These are phyloP conservation scores for Tetrapyrgos nigripes DNA, from an alignment of 1,284 basidiomycete species.

Conservation along the genomic window DNA sequence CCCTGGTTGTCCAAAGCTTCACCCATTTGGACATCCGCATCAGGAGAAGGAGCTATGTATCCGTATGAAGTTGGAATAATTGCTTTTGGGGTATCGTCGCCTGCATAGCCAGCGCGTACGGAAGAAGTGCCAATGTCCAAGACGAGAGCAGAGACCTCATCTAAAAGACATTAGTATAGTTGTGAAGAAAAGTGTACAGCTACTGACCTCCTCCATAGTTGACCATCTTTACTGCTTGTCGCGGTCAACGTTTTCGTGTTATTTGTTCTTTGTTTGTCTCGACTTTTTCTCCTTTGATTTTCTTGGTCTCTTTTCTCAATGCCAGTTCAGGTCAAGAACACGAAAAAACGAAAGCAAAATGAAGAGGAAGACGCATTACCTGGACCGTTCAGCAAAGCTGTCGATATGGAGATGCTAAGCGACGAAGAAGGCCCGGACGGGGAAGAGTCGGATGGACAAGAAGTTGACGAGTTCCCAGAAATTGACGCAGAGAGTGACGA, in stretches of 20 bases:
- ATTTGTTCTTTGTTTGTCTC: constrained; percentile 24
- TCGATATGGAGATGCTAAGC: constrained; percentile 70
- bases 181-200: not conserved
- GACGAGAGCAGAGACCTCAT: constrained; percentile 95
- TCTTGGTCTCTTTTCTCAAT: constrained; percentile 30
- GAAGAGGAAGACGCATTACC: constrained; percentile 40
- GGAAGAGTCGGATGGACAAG: constrained; percentile 58
- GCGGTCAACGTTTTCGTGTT: constrained; percentile 5
- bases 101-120: constrained; percentile 94
- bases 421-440: constrained; percentile 68
- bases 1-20: constrained; percentile 49
- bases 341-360: constrained; percentile 64
- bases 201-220: constrained; percentile 74
- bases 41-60: constrained; percentile 56
- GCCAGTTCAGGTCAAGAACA: constrained; percentile 40
- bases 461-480: constrained; percentile 36
- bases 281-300: constrained; percentile 21
- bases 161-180: constrained; percentile 43
- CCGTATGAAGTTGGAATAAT: constrained; percentile 93
- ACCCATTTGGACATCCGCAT: constrained; percentile 63
- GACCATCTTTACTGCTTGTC: constrained; percentile 52
- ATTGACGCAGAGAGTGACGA: constrained; percentile 40
- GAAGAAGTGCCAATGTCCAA: constrained; percentile 93
- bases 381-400: constrained; percentile 41
- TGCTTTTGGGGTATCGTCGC: constrained; percentile 95